Evolutionary conservation across 805 yeast species (phyloP).

Genomic region (Nakazawaea wickerhamii): DNA sequence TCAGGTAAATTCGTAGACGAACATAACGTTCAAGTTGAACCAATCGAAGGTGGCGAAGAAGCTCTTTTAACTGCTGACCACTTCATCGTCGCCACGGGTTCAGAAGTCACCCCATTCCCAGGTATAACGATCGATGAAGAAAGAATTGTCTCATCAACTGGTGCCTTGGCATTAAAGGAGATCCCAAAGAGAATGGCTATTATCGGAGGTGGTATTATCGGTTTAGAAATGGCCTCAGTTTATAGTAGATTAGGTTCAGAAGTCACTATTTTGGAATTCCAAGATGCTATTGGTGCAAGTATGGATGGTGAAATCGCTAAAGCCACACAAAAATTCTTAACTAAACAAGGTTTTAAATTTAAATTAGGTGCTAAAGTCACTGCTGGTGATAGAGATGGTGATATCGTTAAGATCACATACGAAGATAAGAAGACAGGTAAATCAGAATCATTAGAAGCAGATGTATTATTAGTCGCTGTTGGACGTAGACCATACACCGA

Average conservation of each 20-base stretch:
- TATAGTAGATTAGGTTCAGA: constrained; percentile 93
- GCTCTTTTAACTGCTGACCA: constrained; percentile 74
- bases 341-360: constrained; percentile 94
- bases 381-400: constrained; percentile 85
- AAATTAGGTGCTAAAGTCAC: constrained; percentile 88
- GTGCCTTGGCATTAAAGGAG: constrained; percentile 78
- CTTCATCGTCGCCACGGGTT: constrained; percentile 95
- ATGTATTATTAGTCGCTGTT: constrained; percentile 91
- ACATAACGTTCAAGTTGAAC: constrained; percentile 70
- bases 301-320: constrained; percentile 97
- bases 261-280: constrained; percentile 92
- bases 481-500: constrained; percentile 97
- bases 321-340: constrained; percentile 79
- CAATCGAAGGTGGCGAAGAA: constrained; percentile 79
- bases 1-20: constrained; percentile 83
- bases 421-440: constrained; percentile 87
- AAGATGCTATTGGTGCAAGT: constrained; percentile 90
- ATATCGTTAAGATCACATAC: constrained; percentile 75
- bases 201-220: constrained; percentile 99
- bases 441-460: constrained; percentile 76
- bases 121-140: constrained; percentile 95
- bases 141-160: constrained; percentile 94
- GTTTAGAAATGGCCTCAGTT: constrained; percentile 98
- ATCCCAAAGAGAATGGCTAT: constrained; percentile 88
- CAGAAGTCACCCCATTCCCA: constrained; percentile 98